phyloP scores from a whole-genome alignment of 176 grass and related monocot species.

The Pharus latifolius region DNA sequence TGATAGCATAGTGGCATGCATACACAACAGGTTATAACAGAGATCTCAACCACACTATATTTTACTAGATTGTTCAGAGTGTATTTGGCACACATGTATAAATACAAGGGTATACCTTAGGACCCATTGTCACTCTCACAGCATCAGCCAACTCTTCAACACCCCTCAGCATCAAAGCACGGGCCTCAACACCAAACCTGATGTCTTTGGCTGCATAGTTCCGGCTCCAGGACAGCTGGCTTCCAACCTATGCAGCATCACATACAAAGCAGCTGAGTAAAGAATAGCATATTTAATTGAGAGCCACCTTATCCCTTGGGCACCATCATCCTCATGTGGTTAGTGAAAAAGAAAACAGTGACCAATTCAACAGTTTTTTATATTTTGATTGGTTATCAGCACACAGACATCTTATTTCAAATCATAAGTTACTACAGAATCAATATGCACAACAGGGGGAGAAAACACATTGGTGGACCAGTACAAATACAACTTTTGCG shows the following conservation, averaged over 20 bases:
- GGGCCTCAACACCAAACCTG: constrained; percentile 91
- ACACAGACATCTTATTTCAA: too few species aligned
- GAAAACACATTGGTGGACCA: too few species aligned
- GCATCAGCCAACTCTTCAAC: constrained; percentile 94
- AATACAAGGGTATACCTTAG: constrained; percentile 50
- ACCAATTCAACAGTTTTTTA: background rate
- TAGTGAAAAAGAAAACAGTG: background rate
- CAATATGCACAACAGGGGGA: too few species aligned
- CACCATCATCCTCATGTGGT: background rate
- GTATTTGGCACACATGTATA: background rate
- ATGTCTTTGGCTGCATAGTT: constrained; percentile 97
- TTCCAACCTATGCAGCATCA: constrained; percentile 56
- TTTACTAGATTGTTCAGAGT: background rate
- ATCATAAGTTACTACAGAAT: too few species aligned
- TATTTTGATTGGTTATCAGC: background rate
- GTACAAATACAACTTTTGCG: too few species aligned
- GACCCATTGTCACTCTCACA: constrained; percentile 95
- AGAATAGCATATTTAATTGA: background rate
- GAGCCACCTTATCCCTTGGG: background rate
- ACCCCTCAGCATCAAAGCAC: constrained; percentile 85
- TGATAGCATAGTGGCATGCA: background rate
- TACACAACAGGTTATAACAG: too few species aligned
- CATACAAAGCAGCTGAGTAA: background rate
- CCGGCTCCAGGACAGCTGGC: constrained; percentile 77
- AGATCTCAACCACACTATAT: background rate